Conservation (phyloP, 2,329 filamentous ascomycete genomes). For the Alternaria dauci region DNA sequence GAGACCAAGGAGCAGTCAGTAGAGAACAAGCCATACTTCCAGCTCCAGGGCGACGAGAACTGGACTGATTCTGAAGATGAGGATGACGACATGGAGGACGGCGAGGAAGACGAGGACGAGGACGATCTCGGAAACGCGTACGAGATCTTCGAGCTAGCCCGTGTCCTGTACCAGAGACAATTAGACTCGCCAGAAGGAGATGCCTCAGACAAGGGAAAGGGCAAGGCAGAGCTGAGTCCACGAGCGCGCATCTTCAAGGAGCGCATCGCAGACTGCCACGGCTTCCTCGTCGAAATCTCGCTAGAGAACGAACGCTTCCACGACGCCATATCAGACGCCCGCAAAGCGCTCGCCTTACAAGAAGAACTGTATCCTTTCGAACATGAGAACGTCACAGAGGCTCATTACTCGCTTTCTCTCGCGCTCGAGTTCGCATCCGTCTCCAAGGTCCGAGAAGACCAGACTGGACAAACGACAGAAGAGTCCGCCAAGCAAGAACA, state of each 20-base stretch:
- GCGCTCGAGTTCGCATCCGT: constrained; percentile 93
- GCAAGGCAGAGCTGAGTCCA: constrained; percentile 55
- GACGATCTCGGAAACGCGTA: constrained; percentile 71
- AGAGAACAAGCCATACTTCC: constrained; percentile 80
- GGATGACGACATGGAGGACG: constrained; percentile 66
- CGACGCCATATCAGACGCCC: constrained; percentile 85
- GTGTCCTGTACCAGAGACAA: constrained; percentile 66
- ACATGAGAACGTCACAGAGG: constrained; percentile 87
- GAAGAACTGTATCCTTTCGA: constrained; percentile 79
- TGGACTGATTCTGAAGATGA: constrained; percentile 79
- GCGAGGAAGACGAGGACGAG: constrained; percentile 61
- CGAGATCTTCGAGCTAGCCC: constrained; percentile 69
- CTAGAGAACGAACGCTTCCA: constrained; percentile 93
- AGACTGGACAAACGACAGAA: constrained; percentile 51
- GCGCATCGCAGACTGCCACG: constrained; percentile 89
- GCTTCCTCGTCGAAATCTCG: constrained; percentile 94
- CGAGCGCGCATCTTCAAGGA: constrained; percentile 66
- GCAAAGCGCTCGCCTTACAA: constrained; percentile 79
- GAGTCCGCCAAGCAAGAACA: constrained; percentile 37
- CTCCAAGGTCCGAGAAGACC: constrained; percentile 66
- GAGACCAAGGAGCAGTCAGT: constrained; percentile 58
- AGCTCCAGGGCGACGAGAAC: constrained; percentile 93
- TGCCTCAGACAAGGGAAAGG: constrained; percentile 55
- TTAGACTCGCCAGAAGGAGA: constrained; percentile 55
- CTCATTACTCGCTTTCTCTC: constrained; percentile 94